phyloP scores from a whole-genome alignment of 768 basidiomycete genomes.

The Calocera cornea region DNA sequence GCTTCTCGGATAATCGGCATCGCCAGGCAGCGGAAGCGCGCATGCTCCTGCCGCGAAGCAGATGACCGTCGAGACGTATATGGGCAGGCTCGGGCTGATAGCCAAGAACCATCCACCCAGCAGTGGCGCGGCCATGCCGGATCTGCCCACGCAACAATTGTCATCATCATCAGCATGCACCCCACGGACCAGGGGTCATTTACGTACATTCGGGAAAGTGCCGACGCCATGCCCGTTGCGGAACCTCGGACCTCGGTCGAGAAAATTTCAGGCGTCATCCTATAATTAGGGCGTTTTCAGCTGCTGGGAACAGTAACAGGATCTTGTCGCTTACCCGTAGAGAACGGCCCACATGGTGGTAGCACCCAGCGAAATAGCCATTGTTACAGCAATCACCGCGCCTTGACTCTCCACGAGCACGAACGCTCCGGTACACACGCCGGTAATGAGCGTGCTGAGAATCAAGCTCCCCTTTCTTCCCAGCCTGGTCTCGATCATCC shows the following conservation, averaged over 20 bases:
- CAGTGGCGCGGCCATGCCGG: slow-evolving; percentile 79
- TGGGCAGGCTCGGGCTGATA: slow-evolving; percentile 54
- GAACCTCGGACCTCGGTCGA: slow-evolving; percentile 67
- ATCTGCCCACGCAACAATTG: slow-evolving; percentile 37
- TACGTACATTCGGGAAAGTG: slow-evolving; percentile 66
- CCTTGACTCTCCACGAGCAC: slow-evolving; percentile 41
- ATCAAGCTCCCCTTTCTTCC: slow-evolving; percentile 56
- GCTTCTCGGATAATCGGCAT: background rate
- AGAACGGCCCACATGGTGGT: slow-evolving; percentile 86
- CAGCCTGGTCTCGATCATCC: slow-evolving; percentile 51
- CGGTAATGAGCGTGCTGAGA: slow-evolving; percentile 61
- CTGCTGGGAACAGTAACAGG: background rate
- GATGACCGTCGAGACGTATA: slow-evolving; percentile 56
- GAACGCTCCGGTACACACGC: slow-evolving; percentile 59
- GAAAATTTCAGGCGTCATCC: slow-evolving; percentile 81
- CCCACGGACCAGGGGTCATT: background rate
- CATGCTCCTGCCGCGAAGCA: slow-evolving; percentile 51
- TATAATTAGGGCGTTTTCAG: slow-evolving; percentile 13
- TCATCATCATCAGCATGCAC: slow-evolving; percentile 10
- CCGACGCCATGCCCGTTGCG: slow-evolving; percentile 77
- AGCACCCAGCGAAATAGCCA: slow-evolving; percentile 63
- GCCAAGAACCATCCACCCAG: slow-evolving; percentile 59
- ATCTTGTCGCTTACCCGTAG: slow-evolving; percentile 39
- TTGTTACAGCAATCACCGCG: slow-evolving; percentile 52
- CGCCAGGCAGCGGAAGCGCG: slow-evolving; percentile 29